Conservation (phyloP, 768 basidiomycete species). For the Suillus luteus region DNA sequence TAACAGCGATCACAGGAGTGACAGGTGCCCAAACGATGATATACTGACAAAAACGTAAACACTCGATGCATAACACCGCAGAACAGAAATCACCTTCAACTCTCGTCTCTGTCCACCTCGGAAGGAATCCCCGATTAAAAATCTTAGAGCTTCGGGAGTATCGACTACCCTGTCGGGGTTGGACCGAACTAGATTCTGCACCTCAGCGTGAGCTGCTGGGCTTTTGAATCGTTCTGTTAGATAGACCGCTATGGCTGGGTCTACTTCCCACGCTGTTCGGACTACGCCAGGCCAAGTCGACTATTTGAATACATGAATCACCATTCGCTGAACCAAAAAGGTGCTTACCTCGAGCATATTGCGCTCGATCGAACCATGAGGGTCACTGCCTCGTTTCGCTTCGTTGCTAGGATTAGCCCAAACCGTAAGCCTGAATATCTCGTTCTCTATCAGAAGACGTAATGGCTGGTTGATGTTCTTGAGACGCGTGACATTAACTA, state of each 20-base stretch:
- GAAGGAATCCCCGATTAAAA: slow-evolving; percentile 74
- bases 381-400: slow-evolving; percentile 62
- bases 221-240: slow-evolving; percentile 89
- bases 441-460: slow-evolving; percentile 86
- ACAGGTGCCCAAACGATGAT: slow-evolving; percentile 88
- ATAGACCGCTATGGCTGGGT: slow-evolving; percentile 81
- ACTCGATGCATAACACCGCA: neutral
- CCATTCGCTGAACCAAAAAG: neutral
- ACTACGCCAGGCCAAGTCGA: slow-evolving; percentile 66
- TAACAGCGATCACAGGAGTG: slow-evolving; percentile 77
- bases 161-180: slow-evolving; percentile 70
- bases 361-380: slow-evolving; percentile 56
- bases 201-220: slow-evolving; percentile 64
- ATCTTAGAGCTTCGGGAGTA: slow-evolving; percentile 78
- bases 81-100: slow-evolving; percentile 58
- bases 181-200: slow-evolving; percentile 71
- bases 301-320: slow-evolving; percentile 34
- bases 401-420: slow-evolving; percentile 92
- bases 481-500: slow-evolving; percentile 62
- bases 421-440: slow-evolving; percentile 81
- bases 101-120: slow-evolving; percentile 62
- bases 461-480: slow-evolving; percentile 73
- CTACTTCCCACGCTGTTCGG: slow-evolving; percentile 77
- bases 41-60: slow-evolving; percentile 51
- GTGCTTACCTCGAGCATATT: slow-evolving; percentile 60